These are phyloP conservation scores for Gracilaria domingensis DNA, from an alignment of 23 red algal genomes.

Conservation along the genomic window DNA sequence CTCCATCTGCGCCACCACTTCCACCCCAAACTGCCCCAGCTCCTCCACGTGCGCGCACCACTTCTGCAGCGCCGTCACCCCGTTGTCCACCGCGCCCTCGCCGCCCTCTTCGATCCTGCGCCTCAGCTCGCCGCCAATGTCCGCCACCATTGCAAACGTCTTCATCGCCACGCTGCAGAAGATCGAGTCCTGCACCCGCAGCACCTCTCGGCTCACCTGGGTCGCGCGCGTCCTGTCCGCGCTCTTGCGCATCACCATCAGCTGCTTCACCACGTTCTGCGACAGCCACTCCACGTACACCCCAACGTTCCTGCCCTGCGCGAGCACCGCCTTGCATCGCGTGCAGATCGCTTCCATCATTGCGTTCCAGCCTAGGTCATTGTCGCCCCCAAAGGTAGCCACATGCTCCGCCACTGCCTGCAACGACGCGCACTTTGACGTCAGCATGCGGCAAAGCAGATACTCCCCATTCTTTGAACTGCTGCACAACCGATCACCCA, in stretches of 20 bases:
- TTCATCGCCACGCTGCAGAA: conserved; percentile 25
- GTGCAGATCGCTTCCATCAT: conserved; percentile 33
- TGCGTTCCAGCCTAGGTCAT: conserved; percentile 17
- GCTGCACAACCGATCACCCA: conserved; percentile 12
- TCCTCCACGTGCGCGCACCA: background rate
- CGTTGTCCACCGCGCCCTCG: background rate
- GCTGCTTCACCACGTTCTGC: conserved; percentile 10
- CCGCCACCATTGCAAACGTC: background rate
- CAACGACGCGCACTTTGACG: conserved; percentile 23
- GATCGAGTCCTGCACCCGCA: conserved; percentile 38
- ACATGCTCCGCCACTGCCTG: background rate
- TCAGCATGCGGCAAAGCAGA: conserved; percentile 54
- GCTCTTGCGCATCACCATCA: conserved; percentile 10
- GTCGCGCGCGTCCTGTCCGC: background rate
- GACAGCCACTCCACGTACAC: conserved; percentile 54
- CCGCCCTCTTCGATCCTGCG: background rate
- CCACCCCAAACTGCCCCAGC: background rate
- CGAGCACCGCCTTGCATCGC: background rate
- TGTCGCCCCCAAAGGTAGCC: background rate
- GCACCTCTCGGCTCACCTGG: background rate
- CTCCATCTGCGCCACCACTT: background rate
- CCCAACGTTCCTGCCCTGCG: background rate
- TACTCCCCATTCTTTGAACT: conserved; percentile 36
- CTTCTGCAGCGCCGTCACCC: background rate
- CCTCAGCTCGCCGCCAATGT: background rate